Conservation (phyloP, 257 asterid species). For the Oldenlandia corymbosa region DNA sequence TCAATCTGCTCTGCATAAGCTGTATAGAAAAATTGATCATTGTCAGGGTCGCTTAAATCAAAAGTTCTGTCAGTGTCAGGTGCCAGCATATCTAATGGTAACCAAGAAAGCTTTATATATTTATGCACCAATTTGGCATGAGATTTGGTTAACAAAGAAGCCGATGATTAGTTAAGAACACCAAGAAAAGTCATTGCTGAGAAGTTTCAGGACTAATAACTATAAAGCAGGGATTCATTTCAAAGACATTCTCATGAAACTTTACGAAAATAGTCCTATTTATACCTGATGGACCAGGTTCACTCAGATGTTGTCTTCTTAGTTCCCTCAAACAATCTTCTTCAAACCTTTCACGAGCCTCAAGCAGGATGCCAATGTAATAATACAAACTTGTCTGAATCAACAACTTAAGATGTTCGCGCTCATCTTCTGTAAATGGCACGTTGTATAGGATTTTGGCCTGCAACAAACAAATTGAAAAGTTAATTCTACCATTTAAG, state of each 20-base stretch:
- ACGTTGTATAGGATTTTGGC: constrained; percentile 63
- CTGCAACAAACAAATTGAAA: constrained; percentile 29
- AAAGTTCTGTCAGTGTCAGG: not conserved
- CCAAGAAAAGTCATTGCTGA: not conserved
- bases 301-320: constrained; percentile 32
- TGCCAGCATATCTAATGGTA: not conserved
- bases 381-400: constrained; percentile 73
- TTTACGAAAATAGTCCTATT: not conserved
- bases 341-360: constrained; percentile 67
- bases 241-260: not conserved
- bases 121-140: not conserved
- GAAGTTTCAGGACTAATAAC: not conserved
- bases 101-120: not conserved
- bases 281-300: constrained; percentile 86
- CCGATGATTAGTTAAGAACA: no score
- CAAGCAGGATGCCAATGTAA: constrained; percentile 68
- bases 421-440: constrained; percentile 80
- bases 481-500: not conserved
- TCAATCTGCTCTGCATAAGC: constrained; percentile 40
- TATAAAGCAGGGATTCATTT: not conserved
- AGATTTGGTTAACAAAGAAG: no score
- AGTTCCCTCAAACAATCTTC: constrained; percentile 45
- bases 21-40: constrained; percentile 18
- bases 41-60: not conserved
- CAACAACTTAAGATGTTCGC: constrained; percentile 51